phyloP scores from a whole-genome alignment of 805 yeast genomes.

The Cyberlindnera mrakii region DNA sequence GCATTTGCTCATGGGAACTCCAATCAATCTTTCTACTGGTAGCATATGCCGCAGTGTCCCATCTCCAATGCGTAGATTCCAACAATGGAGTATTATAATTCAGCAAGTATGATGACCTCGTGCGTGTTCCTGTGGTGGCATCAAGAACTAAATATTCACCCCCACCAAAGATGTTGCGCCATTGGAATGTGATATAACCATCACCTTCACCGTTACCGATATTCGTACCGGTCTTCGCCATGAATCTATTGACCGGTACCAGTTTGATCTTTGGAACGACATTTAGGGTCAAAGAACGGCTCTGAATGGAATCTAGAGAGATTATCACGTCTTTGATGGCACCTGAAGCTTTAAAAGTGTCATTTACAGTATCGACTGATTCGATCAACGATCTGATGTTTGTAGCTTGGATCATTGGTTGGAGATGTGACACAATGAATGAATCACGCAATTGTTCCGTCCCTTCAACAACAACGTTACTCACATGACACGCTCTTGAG shows the following conservation, averaged over 20 bases:
- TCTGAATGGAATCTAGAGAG: slow-evolving; percentile 11
- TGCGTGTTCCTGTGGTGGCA: slow-evolving; percentile 55
- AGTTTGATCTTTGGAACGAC: slow-evolving; percentile 28
- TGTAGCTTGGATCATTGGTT: slow-evolving; percentile 37
- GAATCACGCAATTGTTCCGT: slow-evolving; percentile 38
- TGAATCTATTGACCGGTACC: slow-evolving; percentile 59
- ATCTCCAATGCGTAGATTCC: slow-evolving; percentile 44
- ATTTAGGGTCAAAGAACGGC: slow-evolving; percentile 10
- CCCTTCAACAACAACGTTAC: slow-evolving; percentile 43
- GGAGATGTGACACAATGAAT: slow-evolving; percentile 41
- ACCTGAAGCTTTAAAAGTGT: slow-evolving; percentile 37
- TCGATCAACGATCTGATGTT: slow-evolving; percentile 36
- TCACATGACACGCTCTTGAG: slow-evolving; percentile 36
- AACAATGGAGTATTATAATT: slow-evolving; percentile 47
- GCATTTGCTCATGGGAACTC: slow-evolving; percentile 48
- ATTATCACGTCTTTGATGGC: slow-evolving; percentile 38
- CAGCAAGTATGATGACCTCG: slow-evolving; percentile 46
- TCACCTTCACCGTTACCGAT: slow-evolving; percentile 97
- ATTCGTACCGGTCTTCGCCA: slow-evolving; percentile 90
- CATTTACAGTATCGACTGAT: slow-evolving; percentile 38
- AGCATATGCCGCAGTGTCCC: slow-evolving; percentile 45
- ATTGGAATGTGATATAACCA: slow-evolving; percentile 77
- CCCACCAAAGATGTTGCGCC: slow-evolving; percentile 58
- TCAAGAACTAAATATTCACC: slow-evolving; percentile 56
- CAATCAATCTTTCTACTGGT: slow-evolving; percentile 45